Percentiles rank a stretch among this genome's conserved stretches.
Evolutionary conservation across 1,284 basidiomycete genomes (phyloP).

Genomic region (Irpex lacteus): DNA sequence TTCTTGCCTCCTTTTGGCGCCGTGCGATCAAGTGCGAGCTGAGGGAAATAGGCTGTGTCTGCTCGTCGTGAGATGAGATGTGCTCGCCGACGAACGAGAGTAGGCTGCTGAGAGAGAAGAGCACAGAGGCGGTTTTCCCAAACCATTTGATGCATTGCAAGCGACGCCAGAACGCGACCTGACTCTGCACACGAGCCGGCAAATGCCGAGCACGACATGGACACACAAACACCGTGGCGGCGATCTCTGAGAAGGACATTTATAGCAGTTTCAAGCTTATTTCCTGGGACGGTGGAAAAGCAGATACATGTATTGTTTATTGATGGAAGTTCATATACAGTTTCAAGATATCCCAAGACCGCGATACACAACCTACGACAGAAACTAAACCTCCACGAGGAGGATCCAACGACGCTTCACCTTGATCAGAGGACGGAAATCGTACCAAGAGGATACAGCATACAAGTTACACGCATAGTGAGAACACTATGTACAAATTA

Average conservation of each 20-base stretch:
- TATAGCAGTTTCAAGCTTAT: neutral
- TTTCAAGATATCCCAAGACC: no score
- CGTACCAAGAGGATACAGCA: neutral
- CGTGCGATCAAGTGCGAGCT: neutral
- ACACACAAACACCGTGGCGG: no score
- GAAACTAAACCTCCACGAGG: no score
- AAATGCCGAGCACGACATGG: neutral
- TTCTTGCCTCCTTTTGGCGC: no score
- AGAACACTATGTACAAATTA: constrained; percentile 1
- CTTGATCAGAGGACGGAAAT: no score
- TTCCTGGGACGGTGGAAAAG: no score
- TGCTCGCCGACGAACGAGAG: neutral
- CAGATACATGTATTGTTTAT: no score
- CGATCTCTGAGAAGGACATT: neutral
- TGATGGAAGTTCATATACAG: no score
- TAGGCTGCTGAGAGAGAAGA: neutral
- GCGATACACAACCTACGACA: no score
- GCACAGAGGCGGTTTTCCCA: neutral
- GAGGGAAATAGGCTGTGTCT: neutral
- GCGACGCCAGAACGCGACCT: neutral
- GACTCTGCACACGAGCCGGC: neutral
- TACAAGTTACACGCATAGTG: neutral
- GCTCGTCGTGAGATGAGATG: neutral
- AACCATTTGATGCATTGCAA: neutral
- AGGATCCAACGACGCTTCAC: no score